A percentile compares a stretch with the other conserved stretches of the same genome.
Evolutionary conservation across 2,329 filamentous ascomycete genomes (phyloP).

Genomic region (Aspergillus niger): DNA sequence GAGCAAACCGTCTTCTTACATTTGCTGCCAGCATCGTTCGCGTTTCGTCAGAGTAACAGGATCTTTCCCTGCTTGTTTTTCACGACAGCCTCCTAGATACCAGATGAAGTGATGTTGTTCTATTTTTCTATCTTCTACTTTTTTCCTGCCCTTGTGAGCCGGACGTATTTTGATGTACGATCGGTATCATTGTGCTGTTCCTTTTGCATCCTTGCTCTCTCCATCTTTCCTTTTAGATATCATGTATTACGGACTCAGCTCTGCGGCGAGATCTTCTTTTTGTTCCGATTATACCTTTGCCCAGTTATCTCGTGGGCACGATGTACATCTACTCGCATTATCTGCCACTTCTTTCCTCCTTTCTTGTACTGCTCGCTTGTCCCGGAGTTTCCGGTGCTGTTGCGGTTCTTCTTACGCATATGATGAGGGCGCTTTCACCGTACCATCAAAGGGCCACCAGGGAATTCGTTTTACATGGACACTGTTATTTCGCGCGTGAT

Average conservation of each 20-base stretch:
- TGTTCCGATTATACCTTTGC: slow-evolving; percentile 16
- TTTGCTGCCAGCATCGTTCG: slow-evolving; percentile 14
- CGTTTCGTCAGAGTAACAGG: slow-evolving; percentile 15
- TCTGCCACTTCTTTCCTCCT: slow-evolving; percentile 14
- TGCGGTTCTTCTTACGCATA: not conserved
- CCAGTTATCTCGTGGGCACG: slow-evolving; percentile 8
- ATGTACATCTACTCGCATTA: slow-evolving; percentile 19
- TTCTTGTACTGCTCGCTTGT: slow-evolving; percentile 9
- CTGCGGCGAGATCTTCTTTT: slow-evolving; percentile 1
- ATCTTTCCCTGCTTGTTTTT: slow-evolving; percentile 20
- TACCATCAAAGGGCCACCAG: not conserved
- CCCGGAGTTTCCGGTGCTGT: slow-evolving; percentile 2
- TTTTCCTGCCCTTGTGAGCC: slow-evolving; percentile 1
- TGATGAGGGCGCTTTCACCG: not conserved
- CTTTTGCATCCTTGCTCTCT: slow-evolving; percentile 10
- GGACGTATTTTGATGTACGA: slow-evolving; percentile 17
- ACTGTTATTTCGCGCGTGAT: slow-evolving; percentile 7
- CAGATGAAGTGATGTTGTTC: slow-evolving; percentile 26
- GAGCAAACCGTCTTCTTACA: slow-evolving; percentile 6
- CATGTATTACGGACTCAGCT: slow-evolving; percentile 15
- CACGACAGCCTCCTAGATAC: slow-evolving; percentile 29
- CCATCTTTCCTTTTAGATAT: slow-evolving; percentile 17
- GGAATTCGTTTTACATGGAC: not conserved
- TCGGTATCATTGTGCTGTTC: slow-evolving; percentile 12
- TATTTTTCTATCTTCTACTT: slow-evolving; percentile 12